phyloP scores from a whole-genome alignment of 768 basidiomycete genomes.

The Phylloporus scabripes region DNA sequence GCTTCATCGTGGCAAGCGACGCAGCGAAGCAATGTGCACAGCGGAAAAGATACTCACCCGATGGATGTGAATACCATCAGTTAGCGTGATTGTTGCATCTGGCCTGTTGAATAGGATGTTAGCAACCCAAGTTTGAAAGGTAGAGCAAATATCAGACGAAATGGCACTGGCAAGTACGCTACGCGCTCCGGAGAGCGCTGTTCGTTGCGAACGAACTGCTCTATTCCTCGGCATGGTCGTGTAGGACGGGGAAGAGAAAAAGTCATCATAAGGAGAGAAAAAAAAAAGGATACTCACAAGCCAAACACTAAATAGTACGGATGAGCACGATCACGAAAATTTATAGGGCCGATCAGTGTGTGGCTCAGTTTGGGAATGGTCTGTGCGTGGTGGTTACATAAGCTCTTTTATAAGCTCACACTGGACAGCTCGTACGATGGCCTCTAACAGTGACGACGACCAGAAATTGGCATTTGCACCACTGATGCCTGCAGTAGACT shows the following conservation, averaged over 20 bases:
- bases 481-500: constrained; percentile 20
- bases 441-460: constrained; percentile 21
- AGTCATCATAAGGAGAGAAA: constrained; percentile 48
- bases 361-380: constrained; percentile 28
- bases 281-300: constrained; percentile 10
- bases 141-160: constrained; percentile 55
- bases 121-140: constrained; percentile 9
- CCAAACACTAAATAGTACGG: not conserved
- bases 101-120: constrained; percentile 7
- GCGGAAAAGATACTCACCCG: constrained; percentile 21
- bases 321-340: constrained; percentile 7
- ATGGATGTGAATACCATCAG: not conserved
- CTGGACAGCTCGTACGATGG: not conserved
- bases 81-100: not conserved
- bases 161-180: constrained; percentile 89
- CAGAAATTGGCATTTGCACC: constrained; percentile 2
- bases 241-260: constrained; percentile 90
- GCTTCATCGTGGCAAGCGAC: constrained; percentile 46
- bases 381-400: constrained; percentile 30
- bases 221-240: constrained; percentile 85
- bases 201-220: constrained; percentile 76
- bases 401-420: constrained; percentile 12
- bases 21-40: constrained; percentile 12
- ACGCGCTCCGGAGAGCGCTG: constrained; percentile 53
- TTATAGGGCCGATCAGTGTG: constrained; percentile 27